Evolutionary conservation across 192 early-diverging fungal genomes (phyloP).

Genomic region (Coemansia sp.): DNA sequence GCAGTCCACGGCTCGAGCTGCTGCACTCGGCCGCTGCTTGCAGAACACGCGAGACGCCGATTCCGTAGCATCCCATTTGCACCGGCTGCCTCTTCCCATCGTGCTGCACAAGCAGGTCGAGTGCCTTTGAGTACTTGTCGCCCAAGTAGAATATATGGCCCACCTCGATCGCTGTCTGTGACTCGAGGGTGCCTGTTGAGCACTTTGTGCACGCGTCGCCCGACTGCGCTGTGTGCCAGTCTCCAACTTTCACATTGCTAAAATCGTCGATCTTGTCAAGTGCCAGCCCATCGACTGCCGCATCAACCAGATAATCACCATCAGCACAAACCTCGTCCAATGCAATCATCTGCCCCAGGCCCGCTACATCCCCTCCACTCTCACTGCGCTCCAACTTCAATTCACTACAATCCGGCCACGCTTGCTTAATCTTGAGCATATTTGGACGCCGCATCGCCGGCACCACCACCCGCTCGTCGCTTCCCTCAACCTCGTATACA

Average conservation of each 20-base stretch:
- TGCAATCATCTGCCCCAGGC: background rate
- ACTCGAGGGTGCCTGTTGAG: slow-evolving; percentile 12
- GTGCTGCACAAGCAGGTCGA: slow-evolving; percentile 61
- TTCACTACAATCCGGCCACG: slow-evolving; percentile 3
- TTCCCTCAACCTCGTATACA: background rate
- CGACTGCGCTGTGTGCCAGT: slow-evolving; percentile 38
- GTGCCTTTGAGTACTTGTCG: slow-evolving; percentile 76
- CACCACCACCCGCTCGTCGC: slow-evolving; percentile 11
- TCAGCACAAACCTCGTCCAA: background rate
- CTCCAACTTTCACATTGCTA: background rate
- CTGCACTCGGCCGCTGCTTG: slow-evolving; percentile 76
- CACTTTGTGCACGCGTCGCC: slow-evolving; percentile 39
- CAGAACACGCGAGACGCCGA: slow-evolving; percentile 81
- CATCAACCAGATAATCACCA: background rate
- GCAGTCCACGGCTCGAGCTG: slow-evolving; percentile 60
- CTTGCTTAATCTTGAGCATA: slow-evolving; percentile 33
- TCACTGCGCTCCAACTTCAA: no score
- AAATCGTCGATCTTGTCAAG: background rate
- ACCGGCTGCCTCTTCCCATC: slow-evolving; percentile 49
- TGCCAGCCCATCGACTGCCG: background rate
- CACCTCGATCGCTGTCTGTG: slow-evolving; percentile 69
- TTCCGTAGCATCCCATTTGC: slow-evolving; percentile 91
- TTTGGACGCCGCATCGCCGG: slow-evolving; percentile 23
- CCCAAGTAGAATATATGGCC: slow-evolving; percentile 90
- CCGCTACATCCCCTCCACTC: background rate